Base-by-base conservation (phyloP, 1,284 basidiomycete genomes). In the Trametes sp. region DNA sequence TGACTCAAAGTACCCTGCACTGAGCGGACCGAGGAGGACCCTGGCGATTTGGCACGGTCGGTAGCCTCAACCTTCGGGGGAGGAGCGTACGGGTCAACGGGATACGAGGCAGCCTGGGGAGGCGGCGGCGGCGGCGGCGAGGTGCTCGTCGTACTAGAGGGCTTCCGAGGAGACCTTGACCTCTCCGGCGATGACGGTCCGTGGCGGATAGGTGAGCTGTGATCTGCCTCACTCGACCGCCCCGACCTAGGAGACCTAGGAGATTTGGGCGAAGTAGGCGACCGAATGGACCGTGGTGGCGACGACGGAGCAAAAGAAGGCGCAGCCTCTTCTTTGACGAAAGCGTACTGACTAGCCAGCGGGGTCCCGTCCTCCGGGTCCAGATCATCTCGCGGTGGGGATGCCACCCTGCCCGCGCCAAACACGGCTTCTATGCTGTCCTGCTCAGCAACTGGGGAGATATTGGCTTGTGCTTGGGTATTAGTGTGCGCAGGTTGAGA, bases 41-140 rank as follows among this genome's bases (percentile, higher is more conserved):
- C 69, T 13, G 73, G 73, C 11, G 73, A 74, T 46, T 68, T 72
- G 9, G 70, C 60, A 49, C 70, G 61, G 28, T 69, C 68, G 5
- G 68, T 48, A 8, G 48, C 31, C 13, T 62, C 58, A 21, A 54
- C 54, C 35, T 50, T 65, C 16, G 51, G n/a, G 8, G 58, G 45
- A 14, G 62, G 66, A 10, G 56, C 63, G 21, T 67, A 67, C 6
- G 66, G 63, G 31, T 63, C 62, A 19, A 59, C 55, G 16, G 68
- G 51, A 11, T 62, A 54, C 13, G 61, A n/a, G 7, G 54, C 14
- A 35, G 64, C 45, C 8, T 57, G 54, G 9, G 19, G 13, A 3
- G 5, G 31, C 5, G 11, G 31, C 5, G 11, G 6, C 6, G 50
- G 49, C 16, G 49, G 44, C 2, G 52, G 60, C 23, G 62, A 62